Evolutionary conservation across 768 basidiomycete genomes (phyloP).

Genomic region (Phlebiopsis flavidoalba): DNA sequence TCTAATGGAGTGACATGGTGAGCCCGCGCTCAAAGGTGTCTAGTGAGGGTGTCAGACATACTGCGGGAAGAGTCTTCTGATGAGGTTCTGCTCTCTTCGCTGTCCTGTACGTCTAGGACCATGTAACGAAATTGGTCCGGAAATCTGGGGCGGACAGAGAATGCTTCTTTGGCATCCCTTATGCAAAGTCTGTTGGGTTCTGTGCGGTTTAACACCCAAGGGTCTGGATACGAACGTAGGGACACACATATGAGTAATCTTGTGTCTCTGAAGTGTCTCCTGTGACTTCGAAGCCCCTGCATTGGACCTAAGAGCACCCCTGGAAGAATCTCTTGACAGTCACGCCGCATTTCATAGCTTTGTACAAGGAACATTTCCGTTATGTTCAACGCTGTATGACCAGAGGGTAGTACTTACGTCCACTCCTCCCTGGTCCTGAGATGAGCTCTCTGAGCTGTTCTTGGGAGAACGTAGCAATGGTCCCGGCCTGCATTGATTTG

Average conservation of each 20-base stretch:
- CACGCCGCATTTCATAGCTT: slow-evolving; percentile 94
- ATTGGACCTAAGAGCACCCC: slow-evolving; percentile 83
- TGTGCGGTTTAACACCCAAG: not conserved
- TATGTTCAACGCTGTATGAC: not conserved
- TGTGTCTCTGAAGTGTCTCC: slow-evolving; percentile 55
- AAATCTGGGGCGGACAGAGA: slow-evolving; percentile 84
- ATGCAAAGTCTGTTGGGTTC: slow-evolving; percentile 65
- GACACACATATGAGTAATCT: slow-evolving; percentile 77
- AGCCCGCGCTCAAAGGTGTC: not conserved
- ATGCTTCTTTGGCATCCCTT: slow-evolving; percentile 84
- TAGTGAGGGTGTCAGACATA: slow-evolving; percentile 30
- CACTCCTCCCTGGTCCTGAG: slow-evolving; percentile 84
- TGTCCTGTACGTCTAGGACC: slow-evolving; percentile 84
- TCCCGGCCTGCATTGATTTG: not conserved
- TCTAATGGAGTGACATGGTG: slow-evolving; percentile 29
- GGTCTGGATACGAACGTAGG: not conserved
- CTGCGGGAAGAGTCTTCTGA: slow-evolving; percentile 83
- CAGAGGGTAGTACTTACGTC: slow-evolving; percentile 46
- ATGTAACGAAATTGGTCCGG: slow-evolving; percentile 74
- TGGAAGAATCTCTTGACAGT: slow-evolving; percentile 88
- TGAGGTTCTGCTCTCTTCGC: slow-evolving; percentile 93
- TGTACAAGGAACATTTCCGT: not conserved
- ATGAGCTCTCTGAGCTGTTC: slow-evolving; percentile 55
- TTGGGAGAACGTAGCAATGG: slow-evolving; percentile 16
- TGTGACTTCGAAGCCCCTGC: slow-evolving; percentile 82